phyloP scores from a whole-genome alignment of 441 rosid species.

The Adansonia madagascariensis region DNA sequence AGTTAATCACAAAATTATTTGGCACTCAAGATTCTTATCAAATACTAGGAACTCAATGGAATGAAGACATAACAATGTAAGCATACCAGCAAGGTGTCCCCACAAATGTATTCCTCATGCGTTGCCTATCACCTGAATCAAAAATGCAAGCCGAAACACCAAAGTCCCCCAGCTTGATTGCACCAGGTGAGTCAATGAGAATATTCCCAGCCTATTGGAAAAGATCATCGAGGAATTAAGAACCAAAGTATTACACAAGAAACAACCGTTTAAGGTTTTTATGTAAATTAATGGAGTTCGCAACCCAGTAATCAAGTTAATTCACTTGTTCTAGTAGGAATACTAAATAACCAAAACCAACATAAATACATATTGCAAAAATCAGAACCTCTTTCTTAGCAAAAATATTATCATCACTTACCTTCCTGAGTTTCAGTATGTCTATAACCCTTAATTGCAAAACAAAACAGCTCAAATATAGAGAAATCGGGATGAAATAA shows the following conservation, averaged over 20 bases:
- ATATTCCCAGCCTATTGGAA: slow-evolving; percentile 77
- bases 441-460: not conserved
- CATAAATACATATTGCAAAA: slow-evolving; percentile 19
- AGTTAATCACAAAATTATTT: not conserved
- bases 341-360: not conserved
- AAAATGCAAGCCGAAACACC: slow-evolving; percentile 97
- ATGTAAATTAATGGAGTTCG: slow-evolving; percentile 10
- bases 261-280: not conserved
- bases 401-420: not conserved
- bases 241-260: slow-evolving; percentile 7
- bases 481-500: not conserved
- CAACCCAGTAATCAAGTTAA: slow-evolving; percentile 8
- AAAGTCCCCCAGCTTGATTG: slow-evolving; percentile 87
- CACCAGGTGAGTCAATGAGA: slow-evolving; percentile 77
- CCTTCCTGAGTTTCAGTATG: not conserved
- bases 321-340: not conserved
- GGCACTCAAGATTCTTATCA: not conserved
- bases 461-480: not conserved
- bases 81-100: slow-evolving; percentile 98
- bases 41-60: not conserved
- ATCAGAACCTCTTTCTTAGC: not conserved
- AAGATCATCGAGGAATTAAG: slow-evolving; percentile 25
- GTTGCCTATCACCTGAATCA: slow-evolving; percentile 97
- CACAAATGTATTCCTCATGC: slow-evolving; percentile 93
- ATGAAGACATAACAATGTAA: not conserved